These are phyloP conservation scores for Auriscalpium microsporum DNA, from an alignment of 768 basidiomycete genomes.

Conservation along the genomic window DNA sequence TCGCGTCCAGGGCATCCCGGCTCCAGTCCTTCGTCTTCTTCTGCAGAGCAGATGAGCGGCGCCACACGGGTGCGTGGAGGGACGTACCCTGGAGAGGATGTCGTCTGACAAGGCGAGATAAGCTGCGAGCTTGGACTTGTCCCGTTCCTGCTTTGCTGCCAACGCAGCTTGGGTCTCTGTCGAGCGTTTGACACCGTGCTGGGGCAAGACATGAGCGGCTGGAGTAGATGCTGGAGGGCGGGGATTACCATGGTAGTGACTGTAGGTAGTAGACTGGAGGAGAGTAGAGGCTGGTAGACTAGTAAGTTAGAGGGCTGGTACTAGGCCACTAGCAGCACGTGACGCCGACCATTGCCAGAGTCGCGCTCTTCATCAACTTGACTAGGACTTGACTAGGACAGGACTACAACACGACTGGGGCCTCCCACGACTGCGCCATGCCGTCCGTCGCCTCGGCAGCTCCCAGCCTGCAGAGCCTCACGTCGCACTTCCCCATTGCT, in stretches of 20 bases:
- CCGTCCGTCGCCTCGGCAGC: constrained; percentile 43
- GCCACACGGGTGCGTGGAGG: constrained; percentile 5
- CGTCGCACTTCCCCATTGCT: constrained; percentile 71
- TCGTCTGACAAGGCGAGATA: constrained; percentile 60
- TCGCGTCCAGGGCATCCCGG: constrained; percentile 66
- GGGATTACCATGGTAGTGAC: too few species aligned
- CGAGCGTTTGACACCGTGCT: constrained; percentile 69
- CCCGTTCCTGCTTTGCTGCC: constrained; percentile 61
- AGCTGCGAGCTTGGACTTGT: constrained; percentile 66
- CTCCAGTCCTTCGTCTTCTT: constrained; percentile 64
- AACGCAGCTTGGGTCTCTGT: constrained; percentile 49
- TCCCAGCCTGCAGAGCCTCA: constrained; percentile 42
- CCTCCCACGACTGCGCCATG: constrained; percentile 14
- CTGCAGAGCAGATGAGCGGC: constrained; percentile 31
- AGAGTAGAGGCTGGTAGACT: too few species aligned
- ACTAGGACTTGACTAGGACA: too few species aligned
- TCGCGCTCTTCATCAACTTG: not conserved
- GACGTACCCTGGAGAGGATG: constrained; percentile 55
- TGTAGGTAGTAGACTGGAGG: too few species aligned
- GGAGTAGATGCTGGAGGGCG: too few species aligned
- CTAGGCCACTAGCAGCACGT: not conserved
- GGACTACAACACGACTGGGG: too few species aligned
- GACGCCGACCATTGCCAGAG: not conserved
- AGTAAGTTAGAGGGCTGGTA: too few species aligned
- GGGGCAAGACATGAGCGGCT: not conserved